phyloP scores from a whole-genome alignment of 164 flowering plant genomes.

The Nymphaea thermarum region DNA sequence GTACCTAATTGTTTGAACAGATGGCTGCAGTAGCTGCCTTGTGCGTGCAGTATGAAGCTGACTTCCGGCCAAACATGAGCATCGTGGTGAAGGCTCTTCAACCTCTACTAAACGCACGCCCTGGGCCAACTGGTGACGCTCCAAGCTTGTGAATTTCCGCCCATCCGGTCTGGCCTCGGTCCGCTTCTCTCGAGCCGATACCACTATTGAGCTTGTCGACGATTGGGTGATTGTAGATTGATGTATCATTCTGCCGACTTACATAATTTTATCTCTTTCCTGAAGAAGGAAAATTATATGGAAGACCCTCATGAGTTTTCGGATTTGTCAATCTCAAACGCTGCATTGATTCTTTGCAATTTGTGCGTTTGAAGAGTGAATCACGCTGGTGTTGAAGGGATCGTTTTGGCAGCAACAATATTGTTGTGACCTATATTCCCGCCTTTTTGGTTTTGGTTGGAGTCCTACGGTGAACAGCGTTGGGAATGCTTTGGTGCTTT shows the following conservation, averaged over 20 bases:
- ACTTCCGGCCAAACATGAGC: constrained; percentile 89
- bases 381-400: no score
- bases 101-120: constrained; percentile 51
- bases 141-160: constrained; percentile 21
- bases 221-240: constrained; percentile 9
- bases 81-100: constrained; percentile 81
- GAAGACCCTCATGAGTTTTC: no score
- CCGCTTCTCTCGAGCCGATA: neutral
- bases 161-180: neutral
- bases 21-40: constrained; percentile 90
- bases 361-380: no score
- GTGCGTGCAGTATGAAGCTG: constrained; percentile 84
- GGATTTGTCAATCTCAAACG: no score
- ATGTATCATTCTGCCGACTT: neutral
- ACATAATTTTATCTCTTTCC: no score
- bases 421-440: no score
- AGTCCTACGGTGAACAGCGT: no score
- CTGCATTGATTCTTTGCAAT: no score
- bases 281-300: no score
- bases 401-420: no score
- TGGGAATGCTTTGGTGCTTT: no score
- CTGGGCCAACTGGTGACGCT: constrained; percentile 44
- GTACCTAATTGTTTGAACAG: constrained; percentile 14
- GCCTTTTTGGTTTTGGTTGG: no score
- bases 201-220: constrained; percentile 1